Base-by-base conservation (phyloP, 2,329 filamentous ascomycete species). In the Alternaria ethzedia region DNA sequence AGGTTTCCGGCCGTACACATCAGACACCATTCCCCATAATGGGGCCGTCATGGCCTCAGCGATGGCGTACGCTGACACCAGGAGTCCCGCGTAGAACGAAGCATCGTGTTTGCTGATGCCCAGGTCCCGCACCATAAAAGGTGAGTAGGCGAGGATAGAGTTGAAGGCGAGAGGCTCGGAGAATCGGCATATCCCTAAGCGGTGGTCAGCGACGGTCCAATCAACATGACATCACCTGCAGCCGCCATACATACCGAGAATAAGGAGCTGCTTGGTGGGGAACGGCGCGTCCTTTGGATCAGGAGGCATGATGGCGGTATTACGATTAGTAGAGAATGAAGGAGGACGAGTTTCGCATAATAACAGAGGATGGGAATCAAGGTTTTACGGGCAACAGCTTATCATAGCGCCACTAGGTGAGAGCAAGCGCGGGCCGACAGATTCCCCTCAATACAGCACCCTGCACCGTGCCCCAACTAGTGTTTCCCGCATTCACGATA, bases 111-210 rank as follows among this genome's bases (percentile, higher is more conserved):
- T 67, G 66, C 67, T 61, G 52, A 76, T 78, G 44, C 78, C 77
- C 44, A 85, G 69, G 54, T 81, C 77, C 62, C 78, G 69, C 21
- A 80, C 78, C 72, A 81, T 79, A 54, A 75, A 67, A 60, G 71
- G 78, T 58, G 78, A 78, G 67, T 97, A 97, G 30, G 94, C 94
- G 74, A 96, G 96, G 82, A 97, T 97, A 78, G 93, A 96, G 13
- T 94, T 97, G 74, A 97, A 88, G 47, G 94, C 94, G 74, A 97
- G 94, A 28, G 94, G 94, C 82, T 97, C 94, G 59, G 94, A 93
- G 69, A 97, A 88, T 74, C 94, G 93, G 76, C 96, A 94, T 84
- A 97, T 93, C 78, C 93, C 94, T 96, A 72, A 46, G 51, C 60
- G 61, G 59, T 28, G 54, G 68, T 75, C 59, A 76, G 73, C 54